Conservation (phyloP, 805 yeast genomes). For the Alloascoidea hylecoeti region DNA sequence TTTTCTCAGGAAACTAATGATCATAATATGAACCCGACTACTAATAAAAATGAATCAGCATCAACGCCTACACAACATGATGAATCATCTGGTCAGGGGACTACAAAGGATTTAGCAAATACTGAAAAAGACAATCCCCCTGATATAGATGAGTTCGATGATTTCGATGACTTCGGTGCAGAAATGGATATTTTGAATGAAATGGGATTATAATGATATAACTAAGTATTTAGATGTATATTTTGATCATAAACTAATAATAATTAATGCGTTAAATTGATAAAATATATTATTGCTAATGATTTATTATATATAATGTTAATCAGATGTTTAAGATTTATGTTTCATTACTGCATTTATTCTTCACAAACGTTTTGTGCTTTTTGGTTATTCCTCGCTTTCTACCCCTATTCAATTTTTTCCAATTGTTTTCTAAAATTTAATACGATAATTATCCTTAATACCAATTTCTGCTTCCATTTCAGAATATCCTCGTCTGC, state of each 20-base stretch:
- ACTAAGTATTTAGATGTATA: too few relatives aligned
- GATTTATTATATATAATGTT: background rate
- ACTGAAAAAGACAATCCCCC: background rate
- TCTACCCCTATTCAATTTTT: too few relatives aligned
- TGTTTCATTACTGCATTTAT: background rate
- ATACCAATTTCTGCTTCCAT: slow-evolving; percentile 64
- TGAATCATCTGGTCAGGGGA: too few relatives aligned
- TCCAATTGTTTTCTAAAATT: too few relatives aligned
- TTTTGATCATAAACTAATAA: too few relatives aligned
- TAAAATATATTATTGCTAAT: background rate
- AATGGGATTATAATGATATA: background rate
- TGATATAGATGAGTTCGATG: background rate
- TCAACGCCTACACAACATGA: too few relatives aligned
- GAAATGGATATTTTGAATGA: background rate
- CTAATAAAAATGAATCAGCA: too few relatives aligned
- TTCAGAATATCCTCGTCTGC: slow-evolving; percentile 72
- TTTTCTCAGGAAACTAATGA: too few relatives aligned
- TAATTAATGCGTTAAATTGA: background rate
- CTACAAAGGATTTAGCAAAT: too few relatives aligned
- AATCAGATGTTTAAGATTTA: background rate
- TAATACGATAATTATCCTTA: slow-evolving; percentile 2
- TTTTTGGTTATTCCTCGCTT: too few relatives aligned
- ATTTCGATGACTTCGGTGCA: background rate
- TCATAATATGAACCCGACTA: too few relatives aligned
- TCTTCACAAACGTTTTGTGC: background rate